Conservation (phyloP, 1,284 basidiomycete species). For the Tetrapyrgos nigripes region DNA sequence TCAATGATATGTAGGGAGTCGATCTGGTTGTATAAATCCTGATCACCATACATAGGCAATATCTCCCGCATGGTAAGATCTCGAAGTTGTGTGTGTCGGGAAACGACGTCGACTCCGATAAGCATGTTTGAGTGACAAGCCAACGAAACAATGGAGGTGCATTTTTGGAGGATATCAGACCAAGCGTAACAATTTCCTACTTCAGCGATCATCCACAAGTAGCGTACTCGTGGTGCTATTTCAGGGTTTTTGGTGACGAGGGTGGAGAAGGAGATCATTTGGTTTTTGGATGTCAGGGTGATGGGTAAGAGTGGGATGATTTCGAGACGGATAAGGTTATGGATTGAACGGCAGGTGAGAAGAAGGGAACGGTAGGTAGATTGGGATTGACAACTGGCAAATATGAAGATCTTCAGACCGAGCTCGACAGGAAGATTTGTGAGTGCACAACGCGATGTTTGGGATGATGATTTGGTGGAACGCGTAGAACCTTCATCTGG, state of each 20-base stretch:
- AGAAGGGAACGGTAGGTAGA: conserved; percentile 22
- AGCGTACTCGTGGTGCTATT: conserved; percentile 16
- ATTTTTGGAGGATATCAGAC: conserved; percentile 28
- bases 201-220: conserved; percentile 21
- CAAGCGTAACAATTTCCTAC: conserved; percentile 3
- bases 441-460: no score
- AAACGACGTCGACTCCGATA: neutral
- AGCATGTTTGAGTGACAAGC: conserved; percentile 30
- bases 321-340: conserved; percentile 13
- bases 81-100: neutral
- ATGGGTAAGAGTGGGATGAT: conserved; percentile 13
- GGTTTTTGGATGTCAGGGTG: conserved; percentile 5
- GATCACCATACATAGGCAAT: neutral
- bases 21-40: neutral
- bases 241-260: conserved; percentile 11
- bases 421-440: conserved; percentile 21
- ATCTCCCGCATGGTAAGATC: conserved; percentile 15
- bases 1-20: conserved; percentile 4
- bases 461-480: neutral
- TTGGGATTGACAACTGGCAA: conserved; percentile 16
- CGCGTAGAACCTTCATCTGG: neutral
- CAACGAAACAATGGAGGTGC: conserved; percentile 32
- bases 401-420: conserved; percentile 15
- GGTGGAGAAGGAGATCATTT: conserved; percentile 15
- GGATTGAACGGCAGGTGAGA: conserved; percentile 18